These are phyloP conservation scores for Saussurea involucrata DNA, from an alignment of 129 eudicot genomes.

Conservation along the genomic window DNA sequence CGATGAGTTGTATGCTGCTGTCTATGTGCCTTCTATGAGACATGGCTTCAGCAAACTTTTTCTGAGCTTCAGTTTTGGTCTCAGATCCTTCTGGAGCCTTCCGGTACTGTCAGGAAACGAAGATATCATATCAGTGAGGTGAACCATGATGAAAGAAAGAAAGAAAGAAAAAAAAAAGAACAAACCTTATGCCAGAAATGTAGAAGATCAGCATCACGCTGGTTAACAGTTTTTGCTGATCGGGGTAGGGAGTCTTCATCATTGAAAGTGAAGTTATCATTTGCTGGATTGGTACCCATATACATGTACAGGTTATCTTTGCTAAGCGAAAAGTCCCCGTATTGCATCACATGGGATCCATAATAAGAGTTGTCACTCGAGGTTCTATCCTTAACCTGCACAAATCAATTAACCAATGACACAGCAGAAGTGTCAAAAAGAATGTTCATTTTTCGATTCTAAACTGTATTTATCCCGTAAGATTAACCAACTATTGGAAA, in stretches of 20 bases:
- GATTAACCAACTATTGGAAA: not conserved
- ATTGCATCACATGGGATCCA: slow-evolving; percentile 99
- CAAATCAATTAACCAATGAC: slow-evolving; percentile 12
- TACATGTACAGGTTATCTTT: slow-evolving; percentile 51
- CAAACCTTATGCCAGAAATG: slow-evolving; percentile 90
- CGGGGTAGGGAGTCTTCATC: slow-evolving; percentile 48
- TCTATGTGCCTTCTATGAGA: slow-evolving; percentile 87
- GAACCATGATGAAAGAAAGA: not conserved
- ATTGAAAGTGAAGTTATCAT: slow-evolving; percentile 54
- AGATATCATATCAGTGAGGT: not conserved
- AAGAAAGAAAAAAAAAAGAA: not conserved
- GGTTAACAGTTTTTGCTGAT: slow-evolving; percentile 62
- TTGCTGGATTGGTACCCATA: slow-evolving; percentile 91
- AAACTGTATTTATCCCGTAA: not conserved
- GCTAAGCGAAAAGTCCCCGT: slow-evolving; percentile 73
- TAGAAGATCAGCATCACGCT: slow-evolving; percentile 91
- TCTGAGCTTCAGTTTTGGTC: slow-evolving; percentile 67
- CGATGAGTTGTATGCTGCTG: slow-evolving; percentile 60
- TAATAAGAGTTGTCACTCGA: slow-evolving; percentile 57
- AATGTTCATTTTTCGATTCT: not conserved
- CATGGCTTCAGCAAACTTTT: slow-evolving; percentile 76
- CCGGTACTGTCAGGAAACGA: slow-evolving; percentile 50
- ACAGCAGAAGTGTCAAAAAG: not conserved
- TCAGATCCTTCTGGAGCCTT: slow-evolving; percentile 93
- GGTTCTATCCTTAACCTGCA: slow-evolving; percentile 84